phyloP scores from a whole-genome alignment of 2,329 filamentous ascomycete genomes.

The Penicillium expansum region DNA sequence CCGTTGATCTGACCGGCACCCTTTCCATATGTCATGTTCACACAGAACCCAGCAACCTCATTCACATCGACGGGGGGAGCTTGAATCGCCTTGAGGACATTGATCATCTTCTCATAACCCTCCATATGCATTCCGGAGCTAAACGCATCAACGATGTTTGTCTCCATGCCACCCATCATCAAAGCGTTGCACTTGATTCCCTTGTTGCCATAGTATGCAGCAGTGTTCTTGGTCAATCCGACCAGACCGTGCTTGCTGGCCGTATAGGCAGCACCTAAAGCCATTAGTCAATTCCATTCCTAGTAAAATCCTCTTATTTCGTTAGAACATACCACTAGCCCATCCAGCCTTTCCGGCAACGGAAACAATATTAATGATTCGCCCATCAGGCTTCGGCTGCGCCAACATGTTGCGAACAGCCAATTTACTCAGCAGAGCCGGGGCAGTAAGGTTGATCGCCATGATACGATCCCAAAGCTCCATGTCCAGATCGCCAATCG shows the following conservation, averaged over 20 bases:
- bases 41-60: too few relatives aligned
- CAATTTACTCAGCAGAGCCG: too few relatives aligned
- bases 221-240: slow-evolving; percentile 58
- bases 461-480: too few relatives aligned
- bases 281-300: not conserved
- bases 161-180: slow-evolving; percentile 55
- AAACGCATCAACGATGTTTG: slow-evolving; percentile 53
- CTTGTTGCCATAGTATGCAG: slow-evolving; percentile 54
- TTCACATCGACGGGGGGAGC: too few relatives aligned
- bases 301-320: not conserved
- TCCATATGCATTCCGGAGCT: slow-evolving; percentile 25
- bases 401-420: too few relatives aligned
- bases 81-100: too few relatives aligned
- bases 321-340: slow-evolving; percentile 35
- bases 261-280: slow-evolving; percentile 51
- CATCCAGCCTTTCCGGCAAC: slow-evolving; percentile 47
- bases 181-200: slow-evolving; percentile 55
- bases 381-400: slow-evolving; percentile 38
- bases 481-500: too few relatives aligned
- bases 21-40: too few relatives aligned
- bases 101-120: slow-evolving; percentile 20
- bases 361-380: slow-evolving; percentile 55
- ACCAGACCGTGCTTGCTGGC: slow-evolving; percentile 55
- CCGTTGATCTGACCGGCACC: too few relatives aligned
- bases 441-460: too few relatives aligned